Evolutionary conservation across 352 stramenopile genomes (phyloP).

Genomic region (Pythium chondricola): DNA sequence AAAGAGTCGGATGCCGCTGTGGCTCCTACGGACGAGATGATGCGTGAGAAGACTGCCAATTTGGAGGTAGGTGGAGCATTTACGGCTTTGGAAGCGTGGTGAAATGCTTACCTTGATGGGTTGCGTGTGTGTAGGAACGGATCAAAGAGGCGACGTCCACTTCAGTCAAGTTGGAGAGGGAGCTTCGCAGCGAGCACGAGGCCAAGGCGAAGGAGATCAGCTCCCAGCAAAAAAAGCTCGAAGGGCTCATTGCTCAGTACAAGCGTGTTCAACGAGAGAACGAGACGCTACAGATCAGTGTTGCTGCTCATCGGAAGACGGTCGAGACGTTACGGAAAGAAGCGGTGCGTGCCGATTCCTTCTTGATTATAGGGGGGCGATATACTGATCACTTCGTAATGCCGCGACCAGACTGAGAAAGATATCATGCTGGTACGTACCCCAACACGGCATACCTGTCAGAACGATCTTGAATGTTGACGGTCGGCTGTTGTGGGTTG

Average conservation of each 20-base stretch:
- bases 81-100: conserved; percentile 25
- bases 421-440: conserved; percentile 79
- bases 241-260: conserved; percentile 72
- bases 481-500: neutral
- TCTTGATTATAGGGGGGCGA: neutral
- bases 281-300: conserved; percentile 63
- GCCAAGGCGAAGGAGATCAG: conserved; percentile 67
- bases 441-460: no score
- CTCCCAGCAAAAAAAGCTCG: conserved; percentile 74
- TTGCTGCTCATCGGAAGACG: conserved; percentile 46
- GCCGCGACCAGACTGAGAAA: conserved; percentile 63
- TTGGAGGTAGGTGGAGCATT: conserved; percentile 33
- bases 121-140: conserved; percentile 33
- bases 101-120: neutral
- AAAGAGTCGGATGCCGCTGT: conserved; percentile 68
- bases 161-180: conserved; percentile 62
- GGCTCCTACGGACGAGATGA: conserved; percentile 75
- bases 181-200: conserved; percentile 66
- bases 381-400: neutral
- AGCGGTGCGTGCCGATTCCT: conserved; percentile 40
- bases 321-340: conserved; percentile 80
- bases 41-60: conserved; percentile 84
- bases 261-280: conserved; percentile 81
- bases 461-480: neutral
- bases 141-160: conserved; percentile 79